phyloP scores from a whole-genome alignment of 805 yeast genomes.

The Kodamaea hsintzibuensis region DNA sequence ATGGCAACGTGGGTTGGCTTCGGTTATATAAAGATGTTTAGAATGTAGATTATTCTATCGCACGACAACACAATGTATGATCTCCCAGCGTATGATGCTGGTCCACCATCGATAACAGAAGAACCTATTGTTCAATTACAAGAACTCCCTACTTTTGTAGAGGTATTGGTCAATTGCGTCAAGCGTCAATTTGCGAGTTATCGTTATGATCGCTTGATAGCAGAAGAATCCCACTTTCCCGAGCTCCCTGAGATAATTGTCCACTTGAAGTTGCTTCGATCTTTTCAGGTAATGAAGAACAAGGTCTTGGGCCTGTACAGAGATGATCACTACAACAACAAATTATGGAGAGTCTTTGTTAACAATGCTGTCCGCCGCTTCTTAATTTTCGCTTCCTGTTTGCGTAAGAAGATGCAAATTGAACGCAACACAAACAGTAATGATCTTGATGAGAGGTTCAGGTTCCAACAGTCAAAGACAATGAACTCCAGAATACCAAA shows the following conservation, averaged over 20 bases:
- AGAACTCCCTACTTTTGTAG: neutral
- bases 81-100: neutral
- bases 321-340: slow-evolving; percentile 7
- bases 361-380: slow-evolving; percentile 25
- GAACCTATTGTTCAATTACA: neutral
- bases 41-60: neutral
- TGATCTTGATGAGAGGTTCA: neutral
- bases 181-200: neutral
- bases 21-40: neutral
- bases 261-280: slow-evolving; percentile 24
- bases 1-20: neutral
- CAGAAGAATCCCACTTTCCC: neutral
- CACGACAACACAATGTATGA: neutral
- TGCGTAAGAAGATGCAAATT: neutral
- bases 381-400: slow-evolving; percentile 20
- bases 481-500: neutral
- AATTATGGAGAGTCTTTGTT: slow-evolving; percentile 24
- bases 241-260: slow-evolving; percentile 16
- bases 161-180: neutral
- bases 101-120: neutral
- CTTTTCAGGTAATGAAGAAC: slow-evolving; percentile 20
- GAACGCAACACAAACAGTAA: neutral
- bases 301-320: slow-evolving; percentile 5
- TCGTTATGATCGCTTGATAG: neutral
- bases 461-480: neutral